phyloP scores from a whole-genome alignment of 768 basidiomycete genomes.

The Porpolomopsis calyptriformis region DNA sequence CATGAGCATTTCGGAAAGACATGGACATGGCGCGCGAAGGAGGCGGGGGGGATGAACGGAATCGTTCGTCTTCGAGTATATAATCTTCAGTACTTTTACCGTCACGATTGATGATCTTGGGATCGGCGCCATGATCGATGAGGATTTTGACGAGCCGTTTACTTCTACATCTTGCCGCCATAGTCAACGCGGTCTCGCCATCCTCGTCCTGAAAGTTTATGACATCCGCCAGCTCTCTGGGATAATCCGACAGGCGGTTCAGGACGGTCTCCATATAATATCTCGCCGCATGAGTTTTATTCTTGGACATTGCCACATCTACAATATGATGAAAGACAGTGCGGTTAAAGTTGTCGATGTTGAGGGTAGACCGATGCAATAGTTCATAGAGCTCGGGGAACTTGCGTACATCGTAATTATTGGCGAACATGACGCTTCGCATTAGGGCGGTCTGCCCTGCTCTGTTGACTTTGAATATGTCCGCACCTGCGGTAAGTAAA shows the following conservation, averaged over 20 bases:
- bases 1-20: conserved; percentile 67
- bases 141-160: conserved; percentile 92
- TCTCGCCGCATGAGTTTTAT: conserved; percentile 92
- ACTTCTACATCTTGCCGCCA: conserved; percentile 91
- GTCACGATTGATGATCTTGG: conserved; percentile 88
- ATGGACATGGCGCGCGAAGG: conserved; percentile 54
- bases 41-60: conserved; percentile 81
- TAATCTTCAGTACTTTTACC: conserved; percentile 98
- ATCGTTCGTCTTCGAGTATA: conserved; percentile 95
- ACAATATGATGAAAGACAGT: conserved; percentile 98
- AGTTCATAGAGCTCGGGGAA: conserved; percentile 97
- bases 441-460: conserved; percentile 95
- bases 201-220: conserved; percentile 99
- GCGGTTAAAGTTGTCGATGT: conserved; percentile 95
- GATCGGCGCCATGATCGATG: conserved; percentile 93
- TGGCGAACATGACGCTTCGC: conserved; percentile 99
- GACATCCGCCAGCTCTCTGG: conserved; percentile 91
- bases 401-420: conserved; percentile 98
- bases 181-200: conserved; percentile 92
- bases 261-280: conserved; percentile 99
- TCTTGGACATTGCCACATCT: conserved; percentile 94
- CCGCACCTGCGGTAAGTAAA: conserved; percentile 85
- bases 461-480: conserved; percentile 94
- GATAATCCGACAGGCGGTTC: conserved; percentile 78
- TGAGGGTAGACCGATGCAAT: conserved; percentile 93